phyloP scores from a whole-genome alignment of 768 basidiomycete genomes.

The Trametes gibbosa region DNA sequence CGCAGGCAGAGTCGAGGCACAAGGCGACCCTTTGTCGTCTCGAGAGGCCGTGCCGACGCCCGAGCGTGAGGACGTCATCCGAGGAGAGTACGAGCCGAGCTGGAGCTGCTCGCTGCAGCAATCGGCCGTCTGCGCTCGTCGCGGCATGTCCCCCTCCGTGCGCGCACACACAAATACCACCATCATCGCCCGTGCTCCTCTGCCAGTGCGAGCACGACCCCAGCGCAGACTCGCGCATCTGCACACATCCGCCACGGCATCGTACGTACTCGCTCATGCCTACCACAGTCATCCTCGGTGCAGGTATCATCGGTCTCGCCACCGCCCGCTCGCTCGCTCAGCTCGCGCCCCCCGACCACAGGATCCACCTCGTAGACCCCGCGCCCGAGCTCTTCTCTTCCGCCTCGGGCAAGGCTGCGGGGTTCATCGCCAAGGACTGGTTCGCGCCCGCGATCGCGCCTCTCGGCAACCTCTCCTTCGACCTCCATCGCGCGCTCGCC shows the following conservation, averaged over 20 bases:
- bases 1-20: too few relatives aligned
- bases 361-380: constrained; percentile 43
- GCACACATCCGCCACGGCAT: too few relatives aligned
- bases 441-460: constrained; percentile 29
- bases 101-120: too few relatives aligned
- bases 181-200: background rate
- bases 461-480: constrained; percentile 37
- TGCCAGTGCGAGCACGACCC: too few relatives aligned
- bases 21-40: too few relatives aligned
- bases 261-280: constrained; percentile 26
- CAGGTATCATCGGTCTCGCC: constrained; percentile 45
- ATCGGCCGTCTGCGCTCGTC: too few relatives aligned
- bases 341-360: constrained; percentile 24
- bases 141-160: background rate
- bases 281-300: constrained; percentile 43
- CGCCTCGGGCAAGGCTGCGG: constrained; percentile 35
- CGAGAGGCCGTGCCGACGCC: too few relatives aligned
- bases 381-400: constrained; percentile 36
- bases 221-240: too few relatives aligned
- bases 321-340: constrained; percentile 41
- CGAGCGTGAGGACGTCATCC: too few relatives aligned
- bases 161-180: background rate
- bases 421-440: constrained; percentile 46
- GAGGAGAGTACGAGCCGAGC: too few relatives aligned
- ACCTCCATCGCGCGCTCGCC: constrained; percentile 39